Conservation (phyloP, 1,284 basidiomycete genomes). For the Sphagnurus paluster region DNA sequence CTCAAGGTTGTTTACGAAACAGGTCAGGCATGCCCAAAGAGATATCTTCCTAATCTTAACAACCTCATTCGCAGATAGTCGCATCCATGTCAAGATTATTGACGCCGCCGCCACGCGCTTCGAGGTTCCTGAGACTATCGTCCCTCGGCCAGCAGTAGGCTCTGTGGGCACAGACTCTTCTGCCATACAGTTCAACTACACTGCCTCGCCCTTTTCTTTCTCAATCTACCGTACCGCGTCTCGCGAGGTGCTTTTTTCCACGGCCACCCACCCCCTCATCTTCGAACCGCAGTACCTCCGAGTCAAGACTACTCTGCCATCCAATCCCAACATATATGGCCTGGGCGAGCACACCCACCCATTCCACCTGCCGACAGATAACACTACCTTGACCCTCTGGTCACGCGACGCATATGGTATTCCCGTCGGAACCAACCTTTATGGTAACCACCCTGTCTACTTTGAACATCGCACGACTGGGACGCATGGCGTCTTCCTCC, state of each 20-base stretch:
- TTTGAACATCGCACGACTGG: constrained; percentile 64
- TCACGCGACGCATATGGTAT: constrained; percentile 64
- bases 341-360: constrained; percentile 74
- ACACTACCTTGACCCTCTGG: constrained; percentile 69
- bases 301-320: constrained; percentile 55
- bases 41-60: constrained; percentile 1
- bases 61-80: constrained; percentile 38
- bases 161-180: constrained; percentile 31
- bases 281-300: constrained; percentile 82
- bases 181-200: constrained; percentile 67
- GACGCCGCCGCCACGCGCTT: constrained; percentile 59
- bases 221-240: constrained; percentile 58
- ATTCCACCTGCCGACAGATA: constrained; percentile 61
- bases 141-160: constrained; percentile 53
- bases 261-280: constrained; percentile 59
- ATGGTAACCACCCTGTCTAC: constrained; percentile 73
- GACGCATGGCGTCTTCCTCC: constrained; percentile 67
- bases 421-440: constrained; percentile 55
- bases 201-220: constrained; percentile 69
- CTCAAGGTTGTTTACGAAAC: constrained; percentile 62
- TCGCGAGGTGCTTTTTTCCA: constrained; percentile 70
- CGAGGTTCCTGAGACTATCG: constrained; percentile 67
- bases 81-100: constrained; percentile 75
- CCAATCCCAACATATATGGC: constrained; percentile 73
- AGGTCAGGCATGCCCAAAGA: constrained; percentile 30